phyloP scores from a whole-genome alignment of 352 stramenopile species.

The Stephanocyclus meneghinianus region DNA sequence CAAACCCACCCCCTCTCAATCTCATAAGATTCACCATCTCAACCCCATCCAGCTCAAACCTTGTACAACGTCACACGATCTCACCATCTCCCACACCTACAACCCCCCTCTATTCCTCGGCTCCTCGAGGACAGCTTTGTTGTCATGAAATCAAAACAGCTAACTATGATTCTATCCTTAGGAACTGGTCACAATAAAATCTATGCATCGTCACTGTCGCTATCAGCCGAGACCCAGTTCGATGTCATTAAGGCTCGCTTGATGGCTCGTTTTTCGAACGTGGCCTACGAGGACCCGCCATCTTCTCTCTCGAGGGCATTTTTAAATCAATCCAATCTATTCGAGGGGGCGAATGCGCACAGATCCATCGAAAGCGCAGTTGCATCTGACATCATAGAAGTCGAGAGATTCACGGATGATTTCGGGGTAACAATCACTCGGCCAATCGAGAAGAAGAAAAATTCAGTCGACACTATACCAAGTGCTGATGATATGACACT shows the following conservation, averaged over 20 bases:
- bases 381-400: background rate
- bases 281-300: constrained; percentile 17
- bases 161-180: no score
- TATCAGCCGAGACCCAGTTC: background rate
- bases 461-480: background rate
- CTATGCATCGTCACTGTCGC: background rate
- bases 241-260: constrained; percentile 7
- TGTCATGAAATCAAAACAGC: no score
- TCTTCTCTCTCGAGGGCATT: background rate
- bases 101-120: no score
- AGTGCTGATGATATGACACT: background rate
- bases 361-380: background rate
- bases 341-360: no score
- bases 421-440: constrained; percentile 4
- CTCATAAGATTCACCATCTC: no score
- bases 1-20: no score
- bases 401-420: background rate
- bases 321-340: no score
- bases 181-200: no score
- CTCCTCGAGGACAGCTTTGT: no score
- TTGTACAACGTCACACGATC: no score
- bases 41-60: no score
- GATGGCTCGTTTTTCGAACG: constrained; percentile 18
- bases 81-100: no score
- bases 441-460: background rate